These are phyloP conservation scores for Spathaspora boniae DNA, from an alignment of 805 yeast genomes.

Conservation along the genomic window DNA sequence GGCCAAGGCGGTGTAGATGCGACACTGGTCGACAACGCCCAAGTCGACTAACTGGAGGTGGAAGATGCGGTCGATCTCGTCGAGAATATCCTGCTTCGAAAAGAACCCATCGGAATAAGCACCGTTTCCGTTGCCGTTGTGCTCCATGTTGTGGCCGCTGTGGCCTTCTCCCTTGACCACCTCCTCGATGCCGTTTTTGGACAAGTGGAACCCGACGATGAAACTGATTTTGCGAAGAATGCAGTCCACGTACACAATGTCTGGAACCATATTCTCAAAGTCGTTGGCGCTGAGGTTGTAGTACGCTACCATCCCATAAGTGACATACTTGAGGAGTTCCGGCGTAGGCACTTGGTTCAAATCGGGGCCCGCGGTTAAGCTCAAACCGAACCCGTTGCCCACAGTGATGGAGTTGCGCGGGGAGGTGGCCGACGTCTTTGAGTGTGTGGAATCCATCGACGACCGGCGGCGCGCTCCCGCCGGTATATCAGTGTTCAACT, in stretches of 20 bases:
- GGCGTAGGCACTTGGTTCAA: constrained; percentile 25
- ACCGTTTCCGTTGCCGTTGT: constrained; percentile 9
- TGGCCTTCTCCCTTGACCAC: constrained; percentile 8
- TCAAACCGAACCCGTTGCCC: constrained; percentile 9
- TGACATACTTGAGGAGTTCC: constrained; percentile 29
- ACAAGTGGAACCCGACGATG: constrained; percentile 49
- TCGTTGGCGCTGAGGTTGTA: constrained; percentile 48
- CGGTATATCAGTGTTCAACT: constrained; percentile 5
- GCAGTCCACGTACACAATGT: constrained; percentile 70
- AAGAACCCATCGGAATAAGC: constrained; percentile 13
- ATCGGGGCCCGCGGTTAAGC: constrained; percentile 18
- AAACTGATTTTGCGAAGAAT: constrained; percentile 61
- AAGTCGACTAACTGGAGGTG: constrained; percentile 33
- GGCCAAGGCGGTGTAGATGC: constrained; percentile 65
- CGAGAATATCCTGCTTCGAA: constrained; percentile 39
- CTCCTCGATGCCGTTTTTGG: constrained; percentile 43
- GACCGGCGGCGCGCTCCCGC: constrained; percentile 3
- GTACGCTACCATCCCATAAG: constrained; percentile 23
- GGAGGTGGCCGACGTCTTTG: constrained; percentile 15
- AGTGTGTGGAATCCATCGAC: not conserved
- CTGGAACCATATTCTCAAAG: constrained; percentile 78
- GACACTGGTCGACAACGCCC: constrained; percentile 50
- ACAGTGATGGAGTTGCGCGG: constrained; percentile 35
- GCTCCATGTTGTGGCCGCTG: constrained; percentile 1
- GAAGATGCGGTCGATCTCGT: constrained; percentile 33